Evolutionary conservation across 2,329 filamentous ascomycete genomes (phyloP).

Genomic region (Xylariales sp.): DNA sequence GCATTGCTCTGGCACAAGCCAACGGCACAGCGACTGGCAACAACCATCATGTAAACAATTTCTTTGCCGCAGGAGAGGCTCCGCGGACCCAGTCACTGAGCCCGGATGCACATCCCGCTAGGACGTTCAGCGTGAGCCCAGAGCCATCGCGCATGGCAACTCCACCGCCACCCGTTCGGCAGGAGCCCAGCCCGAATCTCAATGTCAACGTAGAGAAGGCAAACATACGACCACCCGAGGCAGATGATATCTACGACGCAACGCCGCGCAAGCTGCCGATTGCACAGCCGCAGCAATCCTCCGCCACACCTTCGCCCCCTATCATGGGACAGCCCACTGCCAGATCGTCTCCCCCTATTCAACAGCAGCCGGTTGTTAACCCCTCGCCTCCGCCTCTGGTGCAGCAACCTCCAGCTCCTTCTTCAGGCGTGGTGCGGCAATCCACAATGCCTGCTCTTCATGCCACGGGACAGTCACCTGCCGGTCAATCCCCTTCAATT

Average conservation of each 20-base stretch:
- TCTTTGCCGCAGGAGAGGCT: constrained; percentile 7
- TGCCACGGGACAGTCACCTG: too few relatives aligned
- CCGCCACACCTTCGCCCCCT: too few relatives aligned
- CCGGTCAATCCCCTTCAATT: too few relatives aligned
- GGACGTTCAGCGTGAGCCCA: constrained; percentile 19
- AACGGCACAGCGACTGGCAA: neutral
- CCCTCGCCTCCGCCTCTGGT: too few relatives aligned
- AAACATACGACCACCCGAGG: constrained; percentile 13
- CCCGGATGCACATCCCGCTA: constrained; percentile 12
- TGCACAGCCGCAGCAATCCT: neutral
- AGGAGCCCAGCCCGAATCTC: constrained; percentile 20
- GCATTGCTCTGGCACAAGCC: constrained; percentile 7
- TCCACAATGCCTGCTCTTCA: neutral
- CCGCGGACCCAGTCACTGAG: constrained; percentile 13
- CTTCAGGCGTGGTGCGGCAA: neutral
- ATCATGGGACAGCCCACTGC: too few relatives aligned
- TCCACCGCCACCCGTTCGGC: constrained; percentile 7
- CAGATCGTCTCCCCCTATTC: too few relatives aligned
- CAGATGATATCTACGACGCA: constrained; percentile 25
- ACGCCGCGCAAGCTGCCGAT: constrained; percentile 16
- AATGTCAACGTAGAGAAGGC: constrained; percentile 21
- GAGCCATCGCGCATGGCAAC: constrained; percentile 13
- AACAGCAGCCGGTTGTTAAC: too few relatives aligned
- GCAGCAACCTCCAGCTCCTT: too few relatives aligned
- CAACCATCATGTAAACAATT: neutral